Base-by-base conservation (phyloP, 2,329 filamentous ascomycete genomes). In the Fusarium falciforme region DNA sequence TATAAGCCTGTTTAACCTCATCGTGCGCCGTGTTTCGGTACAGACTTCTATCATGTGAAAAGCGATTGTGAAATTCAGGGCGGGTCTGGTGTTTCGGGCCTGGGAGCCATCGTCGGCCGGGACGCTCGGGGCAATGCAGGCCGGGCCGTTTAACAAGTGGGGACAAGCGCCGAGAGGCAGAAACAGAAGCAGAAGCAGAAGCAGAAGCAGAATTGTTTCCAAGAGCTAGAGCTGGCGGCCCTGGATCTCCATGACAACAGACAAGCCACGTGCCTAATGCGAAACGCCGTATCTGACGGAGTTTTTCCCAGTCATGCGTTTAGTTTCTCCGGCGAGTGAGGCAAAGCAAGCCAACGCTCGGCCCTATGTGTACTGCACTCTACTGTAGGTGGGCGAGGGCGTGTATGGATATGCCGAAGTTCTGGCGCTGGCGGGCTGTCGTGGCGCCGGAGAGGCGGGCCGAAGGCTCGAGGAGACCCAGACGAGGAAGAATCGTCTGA, bases 381-480 rank as follows among this genome's bases (percentile, higher is more conserved):
- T 17, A 52, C 25, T 25, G 4, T 25, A 9, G 22, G 42, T 25
- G 42, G 42, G 42, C 42, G 25, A 27, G 25, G 44, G 27, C 27
- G 47, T 31, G 47, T 12, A 52, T 52, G 47, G 47, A 42, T 40
- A 33, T 66, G 31, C 76, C 77, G 77, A 78, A 73, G 77, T 79
- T 79, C 67, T 78, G 72, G 77, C 77, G 75, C 65, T 64, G 67
- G 61, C 76, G 76, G 75, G 72, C 74, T 78, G 74, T 67, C 68
- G 76, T 73, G 69, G 70, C 79, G 70, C 74, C 80, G 81, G 81
- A 79, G 71, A 81, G 78, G 77, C 81, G 81, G 81, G 79, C 81
- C 81, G 81, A 78, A 77, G 78, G 75, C 71, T 76, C 71, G 73
- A 54, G 66, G 68, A 63, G 71, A 72, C 66, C 73, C 67, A 73